A percentile compares a stretch with the other conserved stretches of the same genome.
phyloP scores from a whole-genome alignment of 208 protist species.

The Trypanosoma rangeli region DNA sequence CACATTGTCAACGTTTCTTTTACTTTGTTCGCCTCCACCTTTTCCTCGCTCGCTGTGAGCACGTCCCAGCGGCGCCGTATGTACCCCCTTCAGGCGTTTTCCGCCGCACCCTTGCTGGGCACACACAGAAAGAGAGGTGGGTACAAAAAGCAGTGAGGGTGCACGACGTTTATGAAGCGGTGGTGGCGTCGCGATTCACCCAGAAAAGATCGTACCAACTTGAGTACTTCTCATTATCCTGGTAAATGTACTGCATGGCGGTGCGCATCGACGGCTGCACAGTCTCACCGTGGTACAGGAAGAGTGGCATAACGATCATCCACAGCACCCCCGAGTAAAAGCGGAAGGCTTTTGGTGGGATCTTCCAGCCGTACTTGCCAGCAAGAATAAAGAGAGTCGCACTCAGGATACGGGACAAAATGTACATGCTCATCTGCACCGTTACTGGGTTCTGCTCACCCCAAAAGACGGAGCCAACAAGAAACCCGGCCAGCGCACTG shows the following conservation, averaged over 20 bases:
- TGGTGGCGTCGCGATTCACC: conserved; percentile 43
- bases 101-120: too few species aligned
- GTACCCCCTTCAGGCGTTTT: too few species aligned
- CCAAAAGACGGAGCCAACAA: conserved; percentile 75
- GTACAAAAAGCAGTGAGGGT: neutral
- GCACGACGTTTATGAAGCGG: neutral
- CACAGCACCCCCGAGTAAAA: conserved; percentile 73
- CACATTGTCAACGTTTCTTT: neutral
- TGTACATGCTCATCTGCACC: conserved; percentile 92
- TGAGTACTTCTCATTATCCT: conserved; percentile 61
- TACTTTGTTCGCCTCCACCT: too few species aligned
- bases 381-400: conserved; percentile 51
- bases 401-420: conserved; percentile 72
- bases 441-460: conserved; percentile 70
- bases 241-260: conserved; percentile 88
- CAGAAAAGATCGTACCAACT: conserved; percentile 69
- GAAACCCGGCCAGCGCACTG: conserved; percentile 71
- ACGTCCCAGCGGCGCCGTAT: too few species aligned
- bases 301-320: conserved; percentile 69
- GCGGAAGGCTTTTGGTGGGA: conserved; percentile 39
- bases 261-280: conserved; percentile 79
- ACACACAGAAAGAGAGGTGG: too few species aligned
- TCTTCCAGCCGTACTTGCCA: conserved; percentile 28
- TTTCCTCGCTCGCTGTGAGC: too few species aligned
- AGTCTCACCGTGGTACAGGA: conserved; percentile 63